Conservation (phyloP, 179 eudicot genomes). For the Beta corolliflora region DNA sequence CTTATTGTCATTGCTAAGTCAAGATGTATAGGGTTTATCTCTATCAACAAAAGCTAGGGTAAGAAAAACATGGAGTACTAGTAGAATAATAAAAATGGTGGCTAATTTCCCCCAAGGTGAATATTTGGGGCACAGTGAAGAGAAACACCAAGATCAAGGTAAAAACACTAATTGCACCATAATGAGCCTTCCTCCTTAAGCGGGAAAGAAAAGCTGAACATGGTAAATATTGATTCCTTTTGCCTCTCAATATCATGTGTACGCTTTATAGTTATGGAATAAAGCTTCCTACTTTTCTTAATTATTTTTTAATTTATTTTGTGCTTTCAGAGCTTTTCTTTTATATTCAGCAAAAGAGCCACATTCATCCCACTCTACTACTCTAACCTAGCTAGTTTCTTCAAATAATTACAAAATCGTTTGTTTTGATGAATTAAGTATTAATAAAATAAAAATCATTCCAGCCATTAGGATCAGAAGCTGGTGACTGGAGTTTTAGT, state of each 20-base stretch:
- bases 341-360: constrained; percentile 1
- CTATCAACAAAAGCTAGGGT: neutral
- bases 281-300: constrained; percentile 19
- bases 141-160: constrained; percentile 36
- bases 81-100: neutral
- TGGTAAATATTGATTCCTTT: constrained; percentile 31
- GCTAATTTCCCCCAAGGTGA: constrained; percentile 28
- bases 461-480: too few relatives aligned
- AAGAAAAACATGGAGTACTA: neutral
- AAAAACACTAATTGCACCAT: constrained; percentile 39
- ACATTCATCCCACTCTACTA: constrained; percentile 33
- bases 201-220: constrained; percentile 22
- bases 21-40: too few relatives aligned
- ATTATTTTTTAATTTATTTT: neutral
- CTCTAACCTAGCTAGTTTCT: too few relatives aligned
- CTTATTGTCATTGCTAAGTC: too few relatives aligned
- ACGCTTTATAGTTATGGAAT: constrained; percentile 34
- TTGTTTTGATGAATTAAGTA: too few relatives aligned
- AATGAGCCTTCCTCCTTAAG: constrained; percentile 24
- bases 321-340: neutral
- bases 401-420: too few relatives aligned
- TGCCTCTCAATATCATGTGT: constrained; percentile 31
- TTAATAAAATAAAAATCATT: too few relatives aligned
- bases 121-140: constrained; percentile 42
- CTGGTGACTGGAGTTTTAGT: neutral